Evolutionary conservation across 257 asterid genomes (phyloP).

Genomic region (Solanum lycopersicoides): DNA sequence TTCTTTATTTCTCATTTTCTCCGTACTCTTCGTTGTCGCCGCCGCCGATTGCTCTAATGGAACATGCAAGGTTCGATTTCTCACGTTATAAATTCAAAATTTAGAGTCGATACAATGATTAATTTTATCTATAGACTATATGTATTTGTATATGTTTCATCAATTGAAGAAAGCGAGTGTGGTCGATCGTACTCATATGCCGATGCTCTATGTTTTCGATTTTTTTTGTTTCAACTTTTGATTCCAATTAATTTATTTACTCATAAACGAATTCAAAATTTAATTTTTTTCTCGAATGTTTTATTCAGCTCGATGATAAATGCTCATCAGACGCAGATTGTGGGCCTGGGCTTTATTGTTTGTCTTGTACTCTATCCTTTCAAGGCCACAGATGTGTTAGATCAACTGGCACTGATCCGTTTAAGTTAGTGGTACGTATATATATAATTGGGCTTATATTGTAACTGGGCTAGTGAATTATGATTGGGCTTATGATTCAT

Average conservation of each 20-base stretch:
- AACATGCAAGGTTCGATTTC: slow-evolving; percentile 8
- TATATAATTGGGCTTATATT: neutral
- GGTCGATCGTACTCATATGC: neutral
- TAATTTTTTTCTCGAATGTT: neutral
- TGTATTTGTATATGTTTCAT: no score
- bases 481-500: neutral
- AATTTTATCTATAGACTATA: neutral
- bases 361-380: slow-evolving; percentile 39
- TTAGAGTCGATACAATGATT: neutral
- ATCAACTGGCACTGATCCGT: slow-evolving; percentile 55
- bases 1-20: neutral
- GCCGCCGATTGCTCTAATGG: slow-evolving; percentile 3
- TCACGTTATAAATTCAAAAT: neutral
- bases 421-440: slow-evolving; percentile 43
- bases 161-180: neutral
- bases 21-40: neutral
- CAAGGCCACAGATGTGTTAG: slow-evolving; percentile 51
- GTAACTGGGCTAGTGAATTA: neutral
- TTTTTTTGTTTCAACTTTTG: neutral
- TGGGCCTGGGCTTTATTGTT: slow-evolving; percentile 46
- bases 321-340: slow-evolving; percentile 53
- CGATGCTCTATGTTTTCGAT: neutral
- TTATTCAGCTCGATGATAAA: slow-evolving; percentile 32
- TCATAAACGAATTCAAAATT: neutral
- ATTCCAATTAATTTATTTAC: neutral